Evolutionary conservation across 1,139 yeast genomes (phyloP), one percentile per base, ranked within the genome.

Genomic region (Petasospora rhodanensis): DNA sequence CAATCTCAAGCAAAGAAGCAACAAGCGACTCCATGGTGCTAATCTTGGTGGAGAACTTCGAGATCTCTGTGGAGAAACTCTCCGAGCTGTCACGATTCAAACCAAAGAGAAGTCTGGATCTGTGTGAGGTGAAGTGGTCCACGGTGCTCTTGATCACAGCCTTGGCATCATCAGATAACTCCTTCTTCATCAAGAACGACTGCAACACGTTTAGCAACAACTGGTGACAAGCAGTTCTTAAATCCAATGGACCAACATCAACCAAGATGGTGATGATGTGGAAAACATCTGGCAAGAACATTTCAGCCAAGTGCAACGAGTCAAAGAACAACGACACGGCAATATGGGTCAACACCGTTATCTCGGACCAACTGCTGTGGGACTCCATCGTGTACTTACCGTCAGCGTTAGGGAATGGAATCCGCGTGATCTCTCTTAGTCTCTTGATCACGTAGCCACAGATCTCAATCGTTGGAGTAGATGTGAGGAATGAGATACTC

Each of bases 21-120:
- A 86, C 76, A 27, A 84, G 70, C 12, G 73, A 66, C 42, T 84
- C 89, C 47, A 85, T 68, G 18, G 76, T 68, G 32, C 61, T 62
- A 16, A 71, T 67, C 34, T 76, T 75, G 31, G 76, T 72, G 25
- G 71, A 67, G 33, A 74, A 66, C 13, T 68, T 65, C 18, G 62
- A 64, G 22, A 67, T 59, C 38, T 61, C 66, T 11, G 61, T 57
- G 25, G 53, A 55, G 28, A 55, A 51, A 13, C 59, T 49, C 20
- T 62, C 60, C 28, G 66, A 66, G 35, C 61, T 66, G 24, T 80
- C 89, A 46, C 86, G 76, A n/a, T 79, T 77, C 42, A 84, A 64
- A 0, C 95, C 95, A 60, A 84, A 84, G 41, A 84, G 62, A 66
- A 83, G 72, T 46, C 75, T 77, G 4, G 84, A 80, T 51, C 89